Base-by-base conservation (phyloP, 805 yeast species). In the Wickerhamomyces chaumierensis region DNA sequence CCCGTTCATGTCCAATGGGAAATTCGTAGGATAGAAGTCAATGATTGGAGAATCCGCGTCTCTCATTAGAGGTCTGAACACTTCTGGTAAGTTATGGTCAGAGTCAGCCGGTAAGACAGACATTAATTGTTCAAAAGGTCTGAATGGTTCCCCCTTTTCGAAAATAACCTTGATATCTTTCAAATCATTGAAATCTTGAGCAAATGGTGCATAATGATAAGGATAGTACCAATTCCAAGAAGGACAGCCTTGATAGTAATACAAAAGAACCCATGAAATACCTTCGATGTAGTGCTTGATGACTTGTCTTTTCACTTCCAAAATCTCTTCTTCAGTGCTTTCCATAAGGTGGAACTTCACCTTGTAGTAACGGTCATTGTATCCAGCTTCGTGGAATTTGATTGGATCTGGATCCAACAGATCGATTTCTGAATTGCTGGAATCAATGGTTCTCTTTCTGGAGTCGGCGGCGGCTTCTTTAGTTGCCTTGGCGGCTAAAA, bases 191-290 rank as follows among this genome's bases (percentile, higher is more conserved):
- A 92, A 83, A 57, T 92, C 99, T 5, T 80, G 71, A 0, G 96
- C 97, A 68, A 92, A 88, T 18, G 99, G 99, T 0, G 98, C 97
- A 62, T 92, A 94, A 55, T 92, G 97, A 56, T 80, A 90, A 0
- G 97, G 98, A 52, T 81, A 92, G 58, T 76, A 92, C 98, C 98
- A 92, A 39, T 79, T 79, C 99, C 99, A 92, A 0, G 97, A 90
- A 0, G 95, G 95, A 62, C 97, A 90, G 2, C 96, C 97, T 60
- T 92, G 97, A 58, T 85, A 90, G 61, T 92, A 92, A 58, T 92
- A 92, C 39, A 85, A 61, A 46, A 92, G 66, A 2, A 81, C 95
- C 99, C 99, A 92, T n/a, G 95, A 77, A 4, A 92, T 82, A 44
- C 99, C 99, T 58, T 90, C 96, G 39, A 92, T 71, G 53, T 92